Conservation (phyloP, 768 basidiomycete species). For the Termitomyces sp. region DNA sequence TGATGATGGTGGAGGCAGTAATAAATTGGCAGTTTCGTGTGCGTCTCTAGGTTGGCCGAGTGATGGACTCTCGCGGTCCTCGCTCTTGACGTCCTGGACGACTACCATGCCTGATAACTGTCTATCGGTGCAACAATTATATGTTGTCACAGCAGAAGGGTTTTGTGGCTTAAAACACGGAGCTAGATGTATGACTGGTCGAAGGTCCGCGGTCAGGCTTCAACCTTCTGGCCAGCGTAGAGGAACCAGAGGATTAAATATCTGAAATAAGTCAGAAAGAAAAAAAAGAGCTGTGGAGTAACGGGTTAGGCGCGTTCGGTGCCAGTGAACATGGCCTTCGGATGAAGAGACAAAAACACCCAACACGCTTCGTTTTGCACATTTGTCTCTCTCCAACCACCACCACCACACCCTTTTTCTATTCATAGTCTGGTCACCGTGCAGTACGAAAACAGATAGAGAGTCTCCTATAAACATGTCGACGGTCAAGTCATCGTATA, state of each 20-base stretch:
- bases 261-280: constrained; percentile 9
- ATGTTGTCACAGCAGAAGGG: constrained; percentile 5
- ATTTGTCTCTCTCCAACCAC: constrained; percentile 6
- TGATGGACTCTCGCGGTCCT: constrained; percentile 19
- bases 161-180: constrained; percentile 1
- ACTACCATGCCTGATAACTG: constrained; percentile 10
- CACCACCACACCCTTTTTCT: constrained; percentile 9
- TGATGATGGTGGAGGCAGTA: constrained; percentile 21
- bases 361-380: constrained; percentile 9
- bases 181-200: background rate
- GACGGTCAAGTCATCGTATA: constrained; percentile 29
- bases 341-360: constrained; percentile 12
- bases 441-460: background rate
- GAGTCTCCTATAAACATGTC: constrained; percentile 23
- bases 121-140: background rate
- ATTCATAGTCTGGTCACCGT: background rate
- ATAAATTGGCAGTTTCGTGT: constrained; percentile 12
- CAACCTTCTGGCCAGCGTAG: constrained; percentile 3
- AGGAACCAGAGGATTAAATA: constrained; percentile 6
- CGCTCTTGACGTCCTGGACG: constrained; percentile 10
- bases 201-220: background rate
- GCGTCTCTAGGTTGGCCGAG: constrained; percentile 5
- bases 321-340: constrained; percentile 10
- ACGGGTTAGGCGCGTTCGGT: constrained; percentile 7
- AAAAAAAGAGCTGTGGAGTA: background rate